Evolutionary conservation across 2,329 filamentous ascomycete genomes (phyloP).

Genomic region (Bipolaris oryzae): DNA sequence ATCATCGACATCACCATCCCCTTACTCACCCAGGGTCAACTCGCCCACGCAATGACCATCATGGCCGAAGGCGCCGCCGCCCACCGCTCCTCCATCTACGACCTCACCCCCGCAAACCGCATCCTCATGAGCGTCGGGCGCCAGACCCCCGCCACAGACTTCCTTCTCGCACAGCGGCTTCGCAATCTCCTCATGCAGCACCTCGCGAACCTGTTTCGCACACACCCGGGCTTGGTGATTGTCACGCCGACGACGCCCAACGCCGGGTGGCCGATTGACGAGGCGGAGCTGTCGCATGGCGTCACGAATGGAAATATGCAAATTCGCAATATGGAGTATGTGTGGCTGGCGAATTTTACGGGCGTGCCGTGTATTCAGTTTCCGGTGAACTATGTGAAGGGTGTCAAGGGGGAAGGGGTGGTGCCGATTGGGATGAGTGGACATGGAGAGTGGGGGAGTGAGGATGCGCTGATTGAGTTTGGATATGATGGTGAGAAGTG

Average conservation of each 20-base stretch:
- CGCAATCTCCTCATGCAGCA: constrained; percentile 80
- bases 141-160: constrained; percentile 71
- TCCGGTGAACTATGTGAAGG: constrained; percentile 74
- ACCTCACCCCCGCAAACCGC: constrained; percentile 70
- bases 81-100: constrained; percentile 57
- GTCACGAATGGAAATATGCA: constrained; percentile 74
- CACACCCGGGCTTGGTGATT: constrained; percentile 76
- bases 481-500: constrained; percentile 59
- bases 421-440: constrained; percentile 61
- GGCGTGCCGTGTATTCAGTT: constrained; percentile 77
- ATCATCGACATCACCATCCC: constrained; percentile 69
- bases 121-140: constrained; percentile 70
- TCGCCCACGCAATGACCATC: constrained; percentile 78
- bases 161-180: constrained; percentile 74
- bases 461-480: constrained; percentile 60
- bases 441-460: constrained; percentile 61
- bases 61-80: constrained; percentile 69
- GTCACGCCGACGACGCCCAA: constrained; percentile 79
- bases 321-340: constrained; percentile 82
- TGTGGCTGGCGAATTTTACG: constrained; percentile 82
- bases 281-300: constrained; percentile 66
- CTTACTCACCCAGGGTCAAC: constrained; percentile 71
- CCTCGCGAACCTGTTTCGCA: constrained; percentile 71
- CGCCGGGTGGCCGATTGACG: constrained; percentile 74
- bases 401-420: constrained; percentile 59